Evolutionary conservation across 176 grass and related monocot species (phyloP).

Genomic region (Carex cristatella): DNA sequence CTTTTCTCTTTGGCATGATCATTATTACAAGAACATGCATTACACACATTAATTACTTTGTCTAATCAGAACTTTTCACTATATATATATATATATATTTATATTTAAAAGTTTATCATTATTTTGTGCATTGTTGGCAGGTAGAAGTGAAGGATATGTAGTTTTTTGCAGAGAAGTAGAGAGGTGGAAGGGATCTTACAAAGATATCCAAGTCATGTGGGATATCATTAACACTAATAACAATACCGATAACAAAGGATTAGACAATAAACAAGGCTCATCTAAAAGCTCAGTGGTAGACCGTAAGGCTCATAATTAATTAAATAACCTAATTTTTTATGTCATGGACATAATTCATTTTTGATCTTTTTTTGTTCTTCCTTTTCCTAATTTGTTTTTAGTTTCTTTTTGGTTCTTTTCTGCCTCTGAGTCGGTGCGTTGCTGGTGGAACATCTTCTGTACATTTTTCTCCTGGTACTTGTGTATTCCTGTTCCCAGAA

Average conservation of each 20-base stretch:
- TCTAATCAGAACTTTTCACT: neutral
- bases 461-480: neutral
- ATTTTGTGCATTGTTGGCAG: neutral
- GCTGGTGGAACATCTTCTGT: neutral
- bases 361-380: too few species aligned
- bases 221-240: neutral
- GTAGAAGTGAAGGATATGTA: neutral
- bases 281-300: neutral
- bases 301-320: too few species aligned
- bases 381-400: neutral
- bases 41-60: neutral
- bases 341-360: neutral
- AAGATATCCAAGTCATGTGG: conserved; percentile 15
- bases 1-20: too few species aligned
- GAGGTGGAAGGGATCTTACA: neutral
- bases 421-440: neutral
- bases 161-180: neutral
- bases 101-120: neutral
- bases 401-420: neutral
- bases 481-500: neutral
- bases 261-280: neutral
- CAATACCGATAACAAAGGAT: neutral
- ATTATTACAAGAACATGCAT: neutral
- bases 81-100: too few species aligned
- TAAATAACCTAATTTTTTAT: neutral